A percentile compares a stretch with the other conserved stretches of the same genome.
phyloP scores from a whole-genome alignment of 1,139 yeast genomes.

The Geotrichum histeridarum region DNA sequence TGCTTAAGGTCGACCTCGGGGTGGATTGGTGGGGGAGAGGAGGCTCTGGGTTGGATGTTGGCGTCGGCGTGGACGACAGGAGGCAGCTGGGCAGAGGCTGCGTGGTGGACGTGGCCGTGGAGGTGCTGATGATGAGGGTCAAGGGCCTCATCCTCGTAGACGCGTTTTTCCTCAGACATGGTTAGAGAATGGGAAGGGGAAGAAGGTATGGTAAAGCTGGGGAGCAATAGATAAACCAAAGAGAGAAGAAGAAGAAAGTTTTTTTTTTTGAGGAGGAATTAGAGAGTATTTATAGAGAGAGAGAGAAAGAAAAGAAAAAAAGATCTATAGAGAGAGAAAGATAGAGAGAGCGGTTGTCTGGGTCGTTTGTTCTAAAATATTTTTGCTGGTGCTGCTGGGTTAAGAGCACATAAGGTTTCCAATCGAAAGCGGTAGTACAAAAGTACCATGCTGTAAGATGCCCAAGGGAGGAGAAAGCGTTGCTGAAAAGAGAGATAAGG shows the following conservation, averaged over 20 bases:
- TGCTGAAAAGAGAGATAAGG: neutral
- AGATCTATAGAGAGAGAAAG: neutral
- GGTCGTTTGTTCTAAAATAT: neutral
- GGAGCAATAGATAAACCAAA: too few relatives aligned
- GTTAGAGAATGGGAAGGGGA: neutral
- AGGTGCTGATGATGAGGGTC: slow-evolving; percentile 27
- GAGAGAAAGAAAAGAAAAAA: neutral
- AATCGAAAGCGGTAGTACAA: too few relatives aligned
- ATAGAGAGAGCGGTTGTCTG: too few relatives aligned
- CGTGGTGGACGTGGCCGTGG: slow-evolving; percentile 31
- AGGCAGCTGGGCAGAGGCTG: slow-evolving; percentile 25
- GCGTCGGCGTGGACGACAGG: slow-evolving; percentile 29
- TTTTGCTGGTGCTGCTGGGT: too few relatives aligned
- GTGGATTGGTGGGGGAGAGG: slow-evolving; percentile 19
- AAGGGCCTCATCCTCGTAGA: slow-evolving; percentile 8
- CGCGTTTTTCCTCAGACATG: slow-evolving; percentile 2
- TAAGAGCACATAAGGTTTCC: too few relatives aligned
- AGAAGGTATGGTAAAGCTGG: neutral
- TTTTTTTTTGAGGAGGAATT: neutral
- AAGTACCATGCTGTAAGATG: neutral
- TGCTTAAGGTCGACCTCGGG: slow-evolving; percentile 4
- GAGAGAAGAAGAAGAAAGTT: neutral
- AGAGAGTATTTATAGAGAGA: neutral
- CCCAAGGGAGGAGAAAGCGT: neutral
- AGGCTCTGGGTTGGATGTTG: slow-evolving; percentile 26